Evolutionary conservation across 208 protist genomes (phyloP).

Genomic region (Angomonas desouzai): DNA sequence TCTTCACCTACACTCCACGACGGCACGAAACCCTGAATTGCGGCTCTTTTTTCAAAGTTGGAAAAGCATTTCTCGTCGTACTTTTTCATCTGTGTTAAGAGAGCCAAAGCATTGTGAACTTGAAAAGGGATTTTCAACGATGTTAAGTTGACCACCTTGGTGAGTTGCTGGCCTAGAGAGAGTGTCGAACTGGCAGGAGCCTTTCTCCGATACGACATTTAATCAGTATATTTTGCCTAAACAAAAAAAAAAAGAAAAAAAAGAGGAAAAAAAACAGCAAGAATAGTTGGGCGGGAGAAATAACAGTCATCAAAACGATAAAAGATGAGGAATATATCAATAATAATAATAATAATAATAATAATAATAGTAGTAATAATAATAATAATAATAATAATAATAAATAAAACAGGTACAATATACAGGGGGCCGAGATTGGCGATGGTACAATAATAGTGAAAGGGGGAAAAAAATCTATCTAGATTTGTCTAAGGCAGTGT

Average conservation of each 20-base stretch:
- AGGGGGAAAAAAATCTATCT: background rate
- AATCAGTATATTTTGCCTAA: background rate
- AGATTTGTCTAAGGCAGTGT: background rate
- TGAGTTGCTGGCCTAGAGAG: constrained; percentile 48
- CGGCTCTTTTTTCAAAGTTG: constrained; percentile 56
- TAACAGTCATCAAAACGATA: background rate
- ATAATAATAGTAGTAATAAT: too few species aligned
- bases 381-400: constrained; percentile 8
- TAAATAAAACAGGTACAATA: constrained; percentile 3
- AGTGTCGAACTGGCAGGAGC: constrained; percentile 39
- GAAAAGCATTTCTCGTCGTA: constrained; percentile 37
- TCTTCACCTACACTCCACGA: constrained; percentile 27
- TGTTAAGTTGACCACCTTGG: constrained; percentile 51
- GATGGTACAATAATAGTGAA: background rate
- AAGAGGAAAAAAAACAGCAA: constrained; percentile 16
- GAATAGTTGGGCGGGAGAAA: constrained; percentile 10
- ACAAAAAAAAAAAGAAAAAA: constrained; percentile 4
- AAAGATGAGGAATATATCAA: too few species aligned
- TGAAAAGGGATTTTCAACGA: constrained; percentile 63
- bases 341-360: too few species aligned
- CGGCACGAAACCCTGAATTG: constrained; percentile 53
- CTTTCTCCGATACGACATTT: constrained; percentile 70
- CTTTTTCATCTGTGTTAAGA: constrained; percentile 57
- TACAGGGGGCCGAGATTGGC: too few species aligned
- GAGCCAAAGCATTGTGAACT: constrained; percentile 67